These are phyloP conservation scores for Sporobolomyces roseus DNA, from an alignment of 768 basidiomycete species.

Conservation along the genomic window DNA sequence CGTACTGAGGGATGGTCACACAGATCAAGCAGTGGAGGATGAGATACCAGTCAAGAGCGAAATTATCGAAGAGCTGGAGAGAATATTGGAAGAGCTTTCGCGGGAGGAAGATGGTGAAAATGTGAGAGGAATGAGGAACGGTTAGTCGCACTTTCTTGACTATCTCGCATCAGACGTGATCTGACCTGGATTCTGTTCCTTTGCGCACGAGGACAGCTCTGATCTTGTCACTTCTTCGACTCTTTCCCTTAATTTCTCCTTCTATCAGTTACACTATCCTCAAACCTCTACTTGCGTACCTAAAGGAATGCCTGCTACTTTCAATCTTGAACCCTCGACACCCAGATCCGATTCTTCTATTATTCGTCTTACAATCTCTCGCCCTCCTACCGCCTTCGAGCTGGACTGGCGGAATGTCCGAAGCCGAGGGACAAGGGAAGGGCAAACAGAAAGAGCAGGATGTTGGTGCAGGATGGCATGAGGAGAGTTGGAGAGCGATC, in stretches of 20 bases:
- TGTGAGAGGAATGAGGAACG: neutral
- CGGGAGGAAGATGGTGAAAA: too few relatives aligned
- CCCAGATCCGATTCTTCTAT: neutral
- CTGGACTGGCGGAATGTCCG: neutral
- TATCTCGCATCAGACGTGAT: too few relatives aligned
- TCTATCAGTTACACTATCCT: neutral
- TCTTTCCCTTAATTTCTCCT: neutral
- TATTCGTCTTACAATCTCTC: neutral
- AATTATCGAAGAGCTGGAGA: neutral
- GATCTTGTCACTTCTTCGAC: neutral
- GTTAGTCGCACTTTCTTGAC: neutral
- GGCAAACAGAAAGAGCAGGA: neutral
- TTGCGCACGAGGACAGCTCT: neutral
- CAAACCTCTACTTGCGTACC: neutral
- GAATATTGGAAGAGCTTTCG: neutral
- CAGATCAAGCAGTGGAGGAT: too few relatives aligned
- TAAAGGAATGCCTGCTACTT: neutral
- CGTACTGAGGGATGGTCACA: neutral
- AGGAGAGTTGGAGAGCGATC: constrained; percentile 2
- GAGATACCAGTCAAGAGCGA: neutral
- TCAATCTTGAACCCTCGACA: neutral
- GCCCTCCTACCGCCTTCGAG: neutral
- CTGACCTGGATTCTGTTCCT: neutral
- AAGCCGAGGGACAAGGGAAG: neutral
- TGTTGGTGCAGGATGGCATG: neutral